Evolutionary conservation across 345 rosid species (phyloP).

Genomic region (Salix purpurea): DNA sequence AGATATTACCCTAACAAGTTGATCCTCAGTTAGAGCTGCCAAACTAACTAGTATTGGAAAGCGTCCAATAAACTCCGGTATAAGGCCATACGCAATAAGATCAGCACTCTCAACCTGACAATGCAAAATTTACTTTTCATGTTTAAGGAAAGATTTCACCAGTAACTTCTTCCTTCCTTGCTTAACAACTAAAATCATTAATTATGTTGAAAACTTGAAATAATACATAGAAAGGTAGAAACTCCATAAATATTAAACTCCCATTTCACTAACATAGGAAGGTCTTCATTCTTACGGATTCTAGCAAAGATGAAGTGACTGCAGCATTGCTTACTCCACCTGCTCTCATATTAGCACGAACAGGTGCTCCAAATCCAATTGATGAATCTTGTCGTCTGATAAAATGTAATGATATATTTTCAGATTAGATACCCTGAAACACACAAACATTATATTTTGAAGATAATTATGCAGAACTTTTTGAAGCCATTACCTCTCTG

Average conservation of each 20-base stretch:
- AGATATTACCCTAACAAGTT: slow-evolving; percentile 65
- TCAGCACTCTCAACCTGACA: slow-evolving; percentile 87
- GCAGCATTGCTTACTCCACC: slow-evolving; percentile 61
- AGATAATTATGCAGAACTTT: not conserved
- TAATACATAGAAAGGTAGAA: not conserved
- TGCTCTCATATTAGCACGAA: slow-evolving; percentile 88
- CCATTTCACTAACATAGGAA: not conserved
- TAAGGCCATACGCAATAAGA: slow-evolving; percentile 92
- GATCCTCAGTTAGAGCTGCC: slow-evolving; percentile 85
- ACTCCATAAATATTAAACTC: not conserved
- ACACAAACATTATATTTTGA: slow-evolving; percentile 1
- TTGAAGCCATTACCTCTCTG: slow-evolving; percentile 61
- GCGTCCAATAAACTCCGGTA: slow-evolving; percentile 96
- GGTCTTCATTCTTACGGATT: slow-evolving; percentile 53
- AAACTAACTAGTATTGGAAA: slow-evolving; percentile 89
- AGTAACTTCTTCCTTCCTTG: not conserved
- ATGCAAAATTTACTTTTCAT: slow-evolving; percentile 11
- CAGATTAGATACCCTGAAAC: slow-evolving; percentile 7
- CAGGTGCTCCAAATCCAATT: slow-evolving; percentile 98
- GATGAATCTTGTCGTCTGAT: slow-evolving; percentile 88
- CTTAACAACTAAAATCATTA: not conserved
- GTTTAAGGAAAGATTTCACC: slow-evolving; percentile 4
- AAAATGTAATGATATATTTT: slow-evolving; percentile 15
- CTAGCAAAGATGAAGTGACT: slow-evolving; percentile 81
- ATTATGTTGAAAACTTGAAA: not conserved